phyloP scores from a whole-genome alignment of 768 basidiomycete genomes.

The Omphalotus guepiniiformis region DNA sequence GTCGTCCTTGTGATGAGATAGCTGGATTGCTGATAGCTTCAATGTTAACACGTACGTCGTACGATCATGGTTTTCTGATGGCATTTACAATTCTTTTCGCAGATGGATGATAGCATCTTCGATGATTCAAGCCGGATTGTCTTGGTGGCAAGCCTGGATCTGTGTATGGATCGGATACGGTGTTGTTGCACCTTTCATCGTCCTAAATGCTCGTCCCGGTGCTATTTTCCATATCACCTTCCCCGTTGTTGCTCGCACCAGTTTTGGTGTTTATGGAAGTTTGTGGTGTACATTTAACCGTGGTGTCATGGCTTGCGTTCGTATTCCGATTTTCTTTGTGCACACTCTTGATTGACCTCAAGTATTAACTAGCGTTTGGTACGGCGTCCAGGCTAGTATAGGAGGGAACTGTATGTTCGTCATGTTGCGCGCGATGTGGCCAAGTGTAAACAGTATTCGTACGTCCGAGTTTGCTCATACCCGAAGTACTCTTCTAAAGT shows the following conservation, averaged over 20 bases:
- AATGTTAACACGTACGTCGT: slow-evolving; percentile 66
- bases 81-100: background rate
- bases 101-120: slow-evolving; percentile 78
- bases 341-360: slow-evolving; percentile 10
- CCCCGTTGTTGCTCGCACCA: slow-evolving; percentile 70
- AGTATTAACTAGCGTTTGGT: slow-evolving; percentile 54
- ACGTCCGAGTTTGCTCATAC: too few relatives aligned
- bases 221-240: slow-evolving; percentile 76
- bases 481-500: too few relatives aligned
- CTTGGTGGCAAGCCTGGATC: slow-evolving; percentile 86
- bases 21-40: slow-evolving; percentile 81
- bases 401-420: slow-evolving; percentile 77
- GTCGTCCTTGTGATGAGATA: slow-evolving; percentile 21
- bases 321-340: background rate
- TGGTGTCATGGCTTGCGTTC: slow-evolving; percentile 51
- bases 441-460: slow-evolving; percentile 64
- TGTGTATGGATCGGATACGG: slow-evolving; percentile 67
- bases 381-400: slow-evolving; percentile 77
- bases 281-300: slow-evolving; percentile 79
- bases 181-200: slow-evolving; percentile 64
- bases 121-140: slow-evolving; percentile 67
- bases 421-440: slow-evolving; percentile 76
- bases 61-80: slow-evolving; percentile 1
- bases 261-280: slow-evolving; percentile 75
- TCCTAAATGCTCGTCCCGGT: slow-evolving; percentile 73